Evolutionary conservation across 768 basidiomycete species (phyloP), one percentile per base, ranked within the genome.

Genomic region (Collybiopsis luxurians): DNA sequence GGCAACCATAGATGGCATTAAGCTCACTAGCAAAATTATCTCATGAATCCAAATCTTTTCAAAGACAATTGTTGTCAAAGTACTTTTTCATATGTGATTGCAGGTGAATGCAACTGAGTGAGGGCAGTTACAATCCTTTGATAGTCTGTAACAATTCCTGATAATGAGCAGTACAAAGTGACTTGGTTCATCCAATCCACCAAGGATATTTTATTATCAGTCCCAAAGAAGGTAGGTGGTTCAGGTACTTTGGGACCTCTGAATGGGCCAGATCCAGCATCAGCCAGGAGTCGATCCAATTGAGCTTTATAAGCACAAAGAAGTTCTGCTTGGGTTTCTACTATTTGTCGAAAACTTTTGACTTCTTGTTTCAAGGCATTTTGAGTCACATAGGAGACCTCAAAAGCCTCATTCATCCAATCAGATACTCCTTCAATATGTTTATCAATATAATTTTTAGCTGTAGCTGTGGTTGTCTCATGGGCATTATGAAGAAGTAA

Each of bases 161-260:
- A 5, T 17, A 11, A 21, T 4, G 50, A 21, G 23, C 36, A 36
- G 31, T 36, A 52, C 31, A 52, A 7, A 6, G 50, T 15, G 12
- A 52, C 36, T 19, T 52, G 50, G 21, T 52, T 52, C 17, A 52
- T 10, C 50, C 50, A 52, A 28, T 52, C 50, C 13, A 38, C 36
- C 34, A 52, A 28, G 21, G 50, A 31, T 15, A 52, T 34, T 26
- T 40, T 52, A 38, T n/a, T 36, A 28, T 40, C 36, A 26, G 48
- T 24, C 10, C 48, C 48, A 24, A 23, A 46, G 21, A 46, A 46
- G 10, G 44, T 46, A 12, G 44, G 44, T 46, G 44, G 44, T 13
- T 46, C 44, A 13, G 44, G 44, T 10, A 46, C 23, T 21, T 46
- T 46, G 10, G 44, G 23, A 10, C 13, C 44, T 23, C 23, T 46